These are phyloP conservation scores for Escovopsis sp. DNA, from an alignment of 2,329 filamentous ascomycete genomes.

Conservation along the genomic window DNA sequence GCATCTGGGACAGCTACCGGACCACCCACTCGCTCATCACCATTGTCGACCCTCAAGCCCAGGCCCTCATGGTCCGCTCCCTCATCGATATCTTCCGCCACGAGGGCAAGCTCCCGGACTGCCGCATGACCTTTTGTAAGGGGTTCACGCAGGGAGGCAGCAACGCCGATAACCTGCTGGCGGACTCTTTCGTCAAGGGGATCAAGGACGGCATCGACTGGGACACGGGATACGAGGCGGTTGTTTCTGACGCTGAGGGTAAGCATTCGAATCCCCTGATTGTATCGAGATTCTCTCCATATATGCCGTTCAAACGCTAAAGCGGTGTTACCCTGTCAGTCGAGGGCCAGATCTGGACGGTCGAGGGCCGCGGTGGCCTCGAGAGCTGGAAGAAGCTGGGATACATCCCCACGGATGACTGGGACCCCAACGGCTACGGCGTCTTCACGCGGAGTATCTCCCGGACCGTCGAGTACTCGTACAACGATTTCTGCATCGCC, in stretches of 20 bases:
- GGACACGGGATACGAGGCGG: conserved; percentile 55
- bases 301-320: too few relatives aligned
- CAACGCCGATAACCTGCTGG: conserved; percentile 58
- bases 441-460: conserved; percentile 55
- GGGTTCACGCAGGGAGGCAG: conserved; percentile 65
- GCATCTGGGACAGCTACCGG: conserved; percentile 62
- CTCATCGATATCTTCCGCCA: conserved; percentile 59
- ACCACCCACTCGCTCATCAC: conserved; percentile 59
- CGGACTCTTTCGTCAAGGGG: conserved; percentile 58
- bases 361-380: conserved; percentile 58
- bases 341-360: conserved; percentile 47
- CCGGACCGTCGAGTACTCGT: conserved; percentile 65
- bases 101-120: conserved; percentile 58
- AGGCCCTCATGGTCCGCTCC: conserved; percentile 55
- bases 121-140: conserved; percentile 62
- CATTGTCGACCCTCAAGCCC: conserved; percentile 51
- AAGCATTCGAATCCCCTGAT: conserved; percentile 9
- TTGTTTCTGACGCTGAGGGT: conserved; percentile 56
- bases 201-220: conserved; percentile 51
- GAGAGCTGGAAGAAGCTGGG: conserved; percentile 55
- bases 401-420: conserved; percentile 59
- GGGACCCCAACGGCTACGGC: conserved; percentile 47
- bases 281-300: too few relatives aligned
- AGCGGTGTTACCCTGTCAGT: too few relatives aligned
- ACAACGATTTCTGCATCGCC: conserved; percentile 62